phyloP scores from a whole-genome alignment of 257 asterid species.

The Perilla frutescens region DNA sequence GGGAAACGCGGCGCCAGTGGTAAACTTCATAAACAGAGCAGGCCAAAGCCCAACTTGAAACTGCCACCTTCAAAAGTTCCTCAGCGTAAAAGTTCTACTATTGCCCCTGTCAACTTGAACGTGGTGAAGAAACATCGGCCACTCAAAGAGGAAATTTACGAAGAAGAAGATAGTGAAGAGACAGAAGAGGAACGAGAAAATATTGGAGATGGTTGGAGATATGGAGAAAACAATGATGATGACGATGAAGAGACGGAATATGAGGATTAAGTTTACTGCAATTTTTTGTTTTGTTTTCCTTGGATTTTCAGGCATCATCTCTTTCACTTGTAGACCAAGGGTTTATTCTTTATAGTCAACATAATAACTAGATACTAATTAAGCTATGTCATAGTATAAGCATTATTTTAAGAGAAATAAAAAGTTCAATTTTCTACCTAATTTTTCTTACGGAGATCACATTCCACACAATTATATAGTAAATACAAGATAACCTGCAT shows the following conservation, averaged over 20 bases:
- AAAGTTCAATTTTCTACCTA: neutral
- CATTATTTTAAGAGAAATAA: neutral
- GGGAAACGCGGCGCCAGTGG: constrained; percentile 55
- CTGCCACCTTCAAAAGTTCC: constrained; percentile 76
- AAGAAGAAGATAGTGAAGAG: constrained; percentile 96
- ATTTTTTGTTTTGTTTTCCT: neutral
- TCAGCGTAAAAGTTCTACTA: constrained; percentile 59
- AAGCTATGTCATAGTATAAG: no score
- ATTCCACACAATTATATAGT: no score
- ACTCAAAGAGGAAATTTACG: constrained; percentile 56
- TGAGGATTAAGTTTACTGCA: constrained; percentile 59
- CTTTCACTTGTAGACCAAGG: neutral
- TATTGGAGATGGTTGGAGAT: constrained; percentile 78
- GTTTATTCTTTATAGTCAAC: neutral
- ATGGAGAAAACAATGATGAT: constrained; percentile 62
- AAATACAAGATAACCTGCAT: no score
- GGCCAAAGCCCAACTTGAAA: constrained; percentile 81
- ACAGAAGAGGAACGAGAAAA: constrained; percentile 93
- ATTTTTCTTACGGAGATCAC: no score
- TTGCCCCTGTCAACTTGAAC: constrained; percentile 57
- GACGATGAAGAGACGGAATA: constrained; percentile 99
- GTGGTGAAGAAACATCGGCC: constrained; percentile 66
- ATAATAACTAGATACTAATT: neutral
- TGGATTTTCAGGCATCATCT: no score
- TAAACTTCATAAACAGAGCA: constrained; percentile 64